phyloP scores from a whole-genome alignment of 331 rosid species.

The Malus hybrid region DNA sequence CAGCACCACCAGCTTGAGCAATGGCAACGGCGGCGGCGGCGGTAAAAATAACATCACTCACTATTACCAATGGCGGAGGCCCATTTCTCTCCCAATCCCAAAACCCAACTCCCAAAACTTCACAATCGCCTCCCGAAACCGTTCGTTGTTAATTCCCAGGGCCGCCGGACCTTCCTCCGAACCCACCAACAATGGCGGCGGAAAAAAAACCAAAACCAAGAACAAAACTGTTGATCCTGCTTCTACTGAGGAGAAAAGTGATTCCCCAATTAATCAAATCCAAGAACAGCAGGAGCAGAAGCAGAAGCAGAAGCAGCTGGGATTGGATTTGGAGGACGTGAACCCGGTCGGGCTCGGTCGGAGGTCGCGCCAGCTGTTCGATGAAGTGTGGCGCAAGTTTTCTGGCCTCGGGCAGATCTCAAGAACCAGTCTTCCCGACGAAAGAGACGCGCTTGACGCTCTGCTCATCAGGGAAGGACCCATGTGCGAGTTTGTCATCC shows the following conservation, averaged over 20 bases:
- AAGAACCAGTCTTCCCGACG: constrained; percentile 63
- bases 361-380: constrained; percentile 74
- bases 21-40: background rate
- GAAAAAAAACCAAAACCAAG: background rate
- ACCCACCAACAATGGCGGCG: background rate
- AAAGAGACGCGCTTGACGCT: constrained; percentile 61
- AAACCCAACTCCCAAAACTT: constrained; percentile 8
- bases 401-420: constrained; percentile 96
- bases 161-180: background rate
- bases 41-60: background rate
- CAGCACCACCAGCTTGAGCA: background rate
- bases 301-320: constrained; percentile 26
- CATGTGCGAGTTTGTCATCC: constrained; percentile 86
- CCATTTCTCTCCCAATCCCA: background rate
- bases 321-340: constrained; percentile 71
- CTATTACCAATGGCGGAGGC: background rate
- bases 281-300: background rate
- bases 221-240: background rate
- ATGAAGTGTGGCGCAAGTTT: constrained; percentile 95
- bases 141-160: constrained; percentile 1
- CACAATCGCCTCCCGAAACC: background rate
- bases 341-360: constrained; percentile 93
- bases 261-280: background rate
- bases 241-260: background rate
- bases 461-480: constrained; percentile 84